Base-by-base conservation (phyloP, 176 grass and related monocot genomes). In the Ananas comosus region DNA sequence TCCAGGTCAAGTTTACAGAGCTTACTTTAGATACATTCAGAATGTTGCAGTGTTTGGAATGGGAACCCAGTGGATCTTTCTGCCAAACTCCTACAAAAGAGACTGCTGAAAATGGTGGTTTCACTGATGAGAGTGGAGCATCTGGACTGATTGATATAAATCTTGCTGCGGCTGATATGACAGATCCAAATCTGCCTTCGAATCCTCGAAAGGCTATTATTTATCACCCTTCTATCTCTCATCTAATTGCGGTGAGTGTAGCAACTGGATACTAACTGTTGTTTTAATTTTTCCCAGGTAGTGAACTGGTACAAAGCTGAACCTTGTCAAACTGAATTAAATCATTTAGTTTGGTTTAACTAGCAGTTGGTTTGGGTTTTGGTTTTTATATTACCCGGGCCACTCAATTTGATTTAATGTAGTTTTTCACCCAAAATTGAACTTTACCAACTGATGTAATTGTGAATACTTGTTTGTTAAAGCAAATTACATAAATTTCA, bases 71-170 rank as follows among this genome's bases (percentile, higher is more conserved):
- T 66, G 90, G 87, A n/a, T 91, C 90, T 9, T 49, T 57, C 66
- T 90, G 91, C 71, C 87, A 87, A 42, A 85, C 74, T 70, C 76
- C 85, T 66, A 76, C 79, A 52, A 94, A 94, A 84, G 82, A 94
- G 84, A 77, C 83, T 80, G 77, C 71, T 65, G 95, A 99, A 88
- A 99, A 99, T 85, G 95, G 90, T 65, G 81, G 70, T 86, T 29
- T 82, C 33, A 88, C 79, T 84, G 90, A 93, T 88, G 84, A 99
- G 68, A 99, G 87, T 80, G 82, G 67, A 67, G 84, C 85, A 48
- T 93, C 95, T 76, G 95, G 95, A 65, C 68, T 99, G 49, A 94
- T 99, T 70, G 95, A 99, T 80, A 84, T 99, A 68, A 88, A 90
- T 64, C 90, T 99, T 48, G 88, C 90, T 70, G 33, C 95, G 53